Base-by-base conservation (phyloP, 257 asterid genomes). In the Nicotiana knightiana region DNA sequence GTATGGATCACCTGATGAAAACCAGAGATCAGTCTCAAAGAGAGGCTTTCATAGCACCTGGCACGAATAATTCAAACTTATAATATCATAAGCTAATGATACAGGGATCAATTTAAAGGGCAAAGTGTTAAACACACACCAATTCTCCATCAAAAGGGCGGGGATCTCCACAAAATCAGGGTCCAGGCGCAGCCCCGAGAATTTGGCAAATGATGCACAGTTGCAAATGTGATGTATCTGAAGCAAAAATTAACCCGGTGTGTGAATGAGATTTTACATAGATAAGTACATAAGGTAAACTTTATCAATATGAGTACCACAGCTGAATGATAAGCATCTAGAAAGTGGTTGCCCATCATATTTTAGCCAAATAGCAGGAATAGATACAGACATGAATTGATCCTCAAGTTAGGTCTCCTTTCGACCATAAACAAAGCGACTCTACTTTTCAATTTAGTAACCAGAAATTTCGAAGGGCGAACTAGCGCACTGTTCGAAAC, bases 121-220 rank as follows among this genome's bases (percentile, higher is more conserved):
- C 63, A 67, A 82, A 48, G 82, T 33, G 9, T 67, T 39, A 63
- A 71, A 7, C 30, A 79, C 79, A 28, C 85, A 92, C 99, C 98
- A 96, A 86, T 96, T 94, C 88, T 96, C 99, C 79, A 96, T 83
- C 83, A 96, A 83, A 76, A 88, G 71, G 77, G 94, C 95, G 32
- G 98, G 99, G 67, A 96, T 93, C 91, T 96, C 99, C 79, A 96
- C 90, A 87, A 96, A 94, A 85, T 96, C 99, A 48, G 98, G 97
- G 86, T 96, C 98, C 91, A 94, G 80, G 81, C 94, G 97, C 85
- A 96, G 83, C 87, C 99, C 98, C 24, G 98, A 96, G 91, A 94
- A 93, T 87, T 96, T 88, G 71, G 97, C 89, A 87, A 91, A 91
- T 39, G 97, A 85, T 76, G 99, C 97, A 61, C 91, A 91, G 70